A percentile compares a stretch with the other conserved stretches of the same genome.
phyloP scores from a whole-genome alignment of 345 rosid species.

The Hirschfeldia incana region DNA sequence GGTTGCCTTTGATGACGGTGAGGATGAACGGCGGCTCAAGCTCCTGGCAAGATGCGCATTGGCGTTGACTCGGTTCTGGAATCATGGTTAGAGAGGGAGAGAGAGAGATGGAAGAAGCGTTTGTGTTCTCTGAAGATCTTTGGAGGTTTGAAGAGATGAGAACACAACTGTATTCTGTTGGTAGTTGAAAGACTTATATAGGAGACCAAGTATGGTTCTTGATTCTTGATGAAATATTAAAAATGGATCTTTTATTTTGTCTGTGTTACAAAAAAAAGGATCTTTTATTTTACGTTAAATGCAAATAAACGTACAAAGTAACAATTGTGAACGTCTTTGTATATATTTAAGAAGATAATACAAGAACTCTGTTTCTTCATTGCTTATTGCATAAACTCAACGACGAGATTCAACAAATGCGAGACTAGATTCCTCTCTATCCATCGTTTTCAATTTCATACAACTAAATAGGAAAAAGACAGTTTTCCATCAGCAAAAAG shows the following conservation, averaged over 20 bases:
- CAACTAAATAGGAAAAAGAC: constrained; percentile 26
- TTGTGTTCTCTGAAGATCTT: constrained; percentile 30
- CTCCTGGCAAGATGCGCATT: constrained; percentile 45
- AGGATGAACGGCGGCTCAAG: constrained; percentile 43
- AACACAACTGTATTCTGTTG: constrained; percentile 10
- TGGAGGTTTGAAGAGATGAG: neutral
- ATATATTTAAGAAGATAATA: neutral
- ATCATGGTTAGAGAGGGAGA: constrained; percentile 32
- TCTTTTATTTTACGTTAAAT: neutral
- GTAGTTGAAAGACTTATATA: constrained; percentile 17
- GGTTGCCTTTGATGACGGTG: constrained; percentile 39
- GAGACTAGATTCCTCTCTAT: constrained; percentile 30
- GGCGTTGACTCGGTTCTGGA: constrained; percentile 27
- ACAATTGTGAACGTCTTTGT: neutral
- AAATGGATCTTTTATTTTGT: neutral
- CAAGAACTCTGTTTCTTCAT: constrained; percentile 17
- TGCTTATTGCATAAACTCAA: constrained; percentile 29
- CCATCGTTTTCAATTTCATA: constrained; percentile 27
- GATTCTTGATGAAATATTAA: constrained; percentile 5
- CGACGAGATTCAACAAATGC: constrained; percentile 19
- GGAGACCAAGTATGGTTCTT: constrained; percentile 3
- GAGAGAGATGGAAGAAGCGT: constrained; percentile 18
- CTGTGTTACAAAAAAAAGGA: neutral
- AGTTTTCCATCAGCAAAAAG: constrained; percentile 27
- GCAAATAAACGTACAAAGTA: neutral